phyloP scores from a whole-genome alignment of 192 early-diverging fungal genomes.

The Coemansia umbellata region DNA sequence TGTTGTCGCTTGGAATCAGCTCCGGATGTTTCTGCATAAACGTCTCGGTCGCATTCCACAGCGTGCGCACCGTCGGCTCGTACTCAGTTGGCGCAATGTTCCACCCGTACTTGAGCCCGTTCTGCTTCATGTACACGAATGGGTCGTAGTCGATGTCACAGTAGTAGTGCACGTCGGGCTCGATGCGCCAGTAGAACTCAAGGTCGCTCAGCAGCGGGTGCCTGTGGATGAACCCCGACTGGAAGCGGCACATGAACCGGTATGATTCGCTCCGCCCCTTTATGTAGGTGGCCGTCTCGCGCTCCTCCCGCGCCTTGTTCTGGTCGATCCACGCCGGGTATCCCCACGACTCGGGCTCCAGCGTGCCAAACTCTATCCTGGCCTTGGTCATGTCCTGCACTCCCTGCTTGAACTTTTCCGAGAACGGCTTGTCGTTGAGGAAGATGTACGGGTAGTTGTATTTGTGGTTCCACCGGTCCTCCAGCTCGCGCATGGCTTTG shows the following conservation, averaged over 20 bases:
- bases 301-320: slow-evolving; percentile 29
- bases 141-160: slow-evolving; percentile 57
- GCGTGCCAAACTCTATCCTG: slow-evolving; percentile 25
- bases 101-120: slow-evolving; percentile 52
- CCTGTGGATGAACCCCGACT: slow-evolving; percentile 52
- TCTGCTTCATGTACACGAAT: slow-evolving; percentile 53
- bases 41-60: slow-evolving; percentile 41
- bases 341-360: slow-evolving; percentile 39
- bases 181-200: slow-evolving; percentile 60
- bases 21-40: slow-evolving; percentile 55
- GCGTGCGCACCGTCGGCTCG: slow-evolving; percentile 51
- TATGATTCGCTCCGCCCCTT: slow-evolving; percentile 41
- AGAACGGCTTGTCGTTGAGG: slow-evolving; percentile 70
- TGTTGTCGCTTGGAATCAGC: slow-evolving; percentile 49
- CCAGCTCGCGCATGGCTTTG: slow-evolving; percentile 55
- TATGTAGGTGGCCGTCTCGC: slow-evolving; percentile 24
- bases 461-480: slow-evolving; percentile 68
- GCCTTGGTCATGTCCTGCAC: slow-evolving; percentile 32
- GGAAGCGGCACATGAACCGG: slow-evolving; percentile 44
- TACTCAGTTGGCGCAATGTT: slow-evolving; percentile 55
- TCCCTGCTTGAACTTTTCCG: slow-evolving; percentile 60
- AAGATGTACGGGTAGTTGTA: slow-evolving; percentile 84
- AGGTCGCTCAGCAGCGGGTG: slow-evolving; percentile 52
- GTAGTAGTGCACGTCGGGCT: slow-evolving; percentile 54
- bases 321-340: slow-evolving; percentile 48